These are phyloP conservation scores for Heliocybe sulcata DNA, from an alignment of 1,284 basidiomycete genomes.

Conservation along the genomic window DNA sequence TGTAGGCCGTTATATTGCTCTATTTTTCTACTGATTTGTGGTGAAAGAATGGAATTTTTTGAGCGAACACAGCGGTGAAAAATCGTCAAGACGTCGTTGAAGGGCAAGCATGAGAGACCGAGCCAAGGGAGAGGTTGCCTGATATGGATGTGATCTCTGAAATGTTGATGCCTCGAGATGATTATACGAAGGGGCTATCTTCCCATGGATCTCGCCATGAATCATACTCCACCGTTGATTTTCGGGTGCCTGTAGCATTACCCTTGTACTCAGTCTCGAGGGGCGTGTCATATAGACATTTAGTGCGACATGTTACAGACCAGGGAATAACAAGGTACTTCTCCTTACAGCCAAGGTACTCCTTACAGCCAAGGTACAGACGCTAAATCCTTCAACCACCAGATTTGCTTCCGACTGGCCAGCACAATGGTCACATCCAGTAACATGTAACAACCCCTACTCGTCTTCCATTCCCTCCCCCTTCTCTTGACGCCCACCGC, in stretches of 20 bases:
- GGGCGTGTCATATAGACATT: too few species aligned
- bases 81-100: too few species aligned
- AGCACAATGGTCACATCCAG: neutral
- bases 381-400: too few species aligned
- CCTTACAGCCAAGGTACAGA: too few species aligned
- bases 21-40: too few species aligned
- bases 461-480: neutral
- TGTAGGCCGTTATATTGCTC: too few species aligned
- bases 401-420: neutral
- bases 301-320: too few species aligned
- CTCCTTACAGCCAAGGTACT: too few species aligned
- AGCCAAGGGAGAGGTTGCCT: neutral
- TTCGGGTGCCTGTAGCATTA: too few species aligned
- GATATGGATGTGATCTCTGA: neutral
- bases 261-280: neutral
- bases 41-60: too few species aligned
- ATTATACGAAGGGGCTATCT: neutral
- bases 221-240: neutral
- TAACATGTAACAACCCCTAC: neutral
- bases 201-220: neutral
- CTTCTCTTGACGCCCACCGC: neutral
- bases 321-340: too few species aligned
- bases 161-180: neutral
- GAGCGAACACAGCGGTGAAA: too few species aligned
- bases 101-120: neutral